Evolutionary conservation across 805 yeast species (phyloP).

Genomic region (Ogataea degrootiae): DNA sequence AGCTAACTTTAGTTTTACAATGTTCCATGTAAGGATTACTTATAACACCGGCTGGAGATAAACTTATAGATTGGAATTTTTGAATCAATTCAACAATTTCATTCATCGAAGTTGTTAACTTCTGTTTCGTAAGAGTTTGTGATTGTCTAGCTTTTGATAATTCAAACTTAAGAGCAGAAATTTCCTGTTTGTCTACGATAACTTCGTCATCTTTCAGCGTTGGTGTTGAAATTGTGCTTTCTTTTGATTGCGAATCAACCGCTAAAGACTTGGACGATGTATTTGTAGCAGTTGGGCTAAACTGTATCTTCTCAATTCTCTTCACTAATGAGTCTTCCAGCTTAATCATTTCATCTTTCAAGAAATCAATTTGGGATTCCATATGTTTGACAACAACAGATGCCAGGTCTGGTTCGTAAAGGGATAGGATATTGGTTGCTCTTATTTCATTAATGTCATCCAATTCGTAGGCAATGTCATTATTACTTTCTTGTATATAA

Average conservation of each 20-base stretch:
- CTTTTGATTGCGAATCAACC: not conserved
- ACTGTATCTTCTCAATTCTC: constrained; percentile 21
- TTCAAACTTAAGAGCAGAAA: constrained; percentile 51
- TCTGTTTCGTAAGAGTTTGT: constrained; percentile 39
- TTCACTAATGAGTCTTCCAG: constrained; percentile 22
- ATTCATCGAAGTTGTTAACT: constrained; percentile 38
- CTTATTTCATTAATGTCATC: constrained; percentile 68
- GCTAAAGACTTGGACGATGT: not conserved
- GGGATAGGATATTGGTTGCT: constrained; percentile 54
- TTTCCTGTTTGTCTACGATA: constrained; percentile 22
- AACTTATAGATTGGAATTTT: constrained; percentile 40
- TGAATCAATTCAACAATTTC: constrained; percentile 42
- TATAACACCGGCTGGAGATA: constrained; percentile 23
- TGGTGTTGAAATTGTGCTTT: not conserved
- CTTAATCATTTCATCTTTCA: constrained; percentile 25
- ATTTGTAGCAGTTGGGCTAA: constrained; percentile 11
- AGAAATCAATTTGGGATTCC: constrained; percentile 22
- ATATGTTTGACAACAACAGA: constrained; percentile 21
- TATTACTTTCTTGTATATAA: constrained; percentile 58
- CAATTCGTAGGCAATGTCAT: constrained; percentile 68
- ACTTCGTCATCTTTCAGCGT: not conserved
- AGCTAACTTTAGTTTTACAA: constrained; percentile 68
- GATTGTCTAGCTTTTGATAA: constrained; percentile 55
- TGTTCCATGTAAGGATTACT: constrained; percentile 58
- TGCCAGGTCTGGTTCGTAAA: constrained; percentile 42